Base-by-base conservation (phyloP, 805 yeast genomes). In the Teunomyces tritomae region DNA sequence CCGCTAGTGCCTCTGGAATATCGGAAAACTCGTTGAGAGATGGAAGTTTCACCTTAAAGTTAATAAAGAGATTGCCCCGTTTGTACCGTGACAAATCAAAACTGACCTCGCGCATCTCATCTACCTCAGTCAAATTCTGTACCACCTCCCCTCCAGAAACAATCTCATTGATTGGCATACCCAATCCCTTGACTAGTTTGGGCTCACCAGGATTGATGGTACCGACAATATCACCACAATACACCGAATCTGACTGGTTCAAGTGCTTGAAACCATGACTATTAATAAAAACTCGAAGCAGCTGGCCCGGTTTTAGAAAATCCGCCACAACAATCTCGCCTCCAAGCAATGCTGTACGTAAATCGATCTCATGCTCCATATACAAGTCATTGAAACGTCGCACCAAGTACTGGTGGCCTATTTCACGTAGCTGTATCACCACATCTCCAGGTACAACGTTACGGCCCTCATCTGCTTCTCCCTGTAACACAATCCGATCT, bases 361-460 rank as follows among this genome's bases (percentile, higher is more conserved):
- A 62, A 56, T 79, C 82, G 28, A 83, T 70, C 40, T 73, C 69
- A 34, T 69, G 67, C 28, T 67, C 74, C 57, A 72, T 59, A 46
- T 68, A 67, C 43, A 83, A 61, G 54, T 80, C 79, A 32, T 74
- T 59, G 30, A 64, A 74, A 41, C 62, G 66, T 50, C 85, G 67
- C 10, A 68, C 68, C 47, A 78, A 73, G 14, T 51, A 55, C 8
- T 64, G 62, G 52, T 72, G 75, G 4, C 58, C 55, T 41, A 70
- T 49, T 53, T 77, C 76, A 33, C 71, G 71, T 20, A 85, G 61
- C 1, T 77, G 79, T 8, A 85, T 75, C 2, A 84, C 65, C 5
- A 85, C 84, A 60, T 85, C 88, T 2, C 91, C 91, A 0, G 90
- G 86, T 3, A 77, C 64, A 3, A 80, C 66, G 50, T 75, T 71